These are phyloP conservation scores for Piper betle DNA, from an alignment of 164 flowering plant genomes.

Conservation along the genomic window DNA sequence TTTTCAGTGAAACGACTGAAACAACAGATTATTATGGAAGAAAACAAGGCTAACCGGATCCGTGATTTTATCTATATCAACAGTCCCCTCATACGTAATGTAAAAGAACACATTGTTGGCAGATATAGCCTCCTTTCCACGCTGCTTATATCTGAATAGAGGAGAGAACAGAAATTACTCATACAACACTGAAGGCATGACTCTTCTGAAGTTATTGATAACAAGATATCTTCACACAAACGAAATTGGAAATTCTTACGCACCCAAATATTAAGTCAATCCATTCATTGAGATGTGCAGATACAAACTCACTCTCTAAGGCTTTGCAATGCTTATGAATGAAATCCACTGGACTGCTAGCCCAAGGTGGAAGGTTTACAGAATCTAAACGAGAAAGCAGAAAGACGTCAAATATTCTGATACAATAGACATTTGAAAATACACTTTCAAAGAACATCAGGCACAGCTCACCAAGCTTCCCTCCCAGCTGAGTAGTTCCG, in stretches of 20 bases:
- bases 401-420: not conserved
- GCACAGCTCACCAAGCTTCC: constrained; percentile 56
- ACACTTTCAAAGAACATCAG: not conserved
- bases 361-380: constrained; percentile 93
- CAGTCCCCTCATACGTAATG: constrained; percentile 93
- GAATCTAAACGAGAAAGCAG: constrained; percentile 32
- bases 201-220: not conserved
- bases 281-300: constrained; percentile 97
- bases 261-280: constrained; percentile 97
- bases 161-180: not conserved
- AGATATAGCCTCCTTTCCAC: constrained; percentile 85
- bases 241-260: constrained; percentile 9
- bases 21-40: constrained; percentile 2
- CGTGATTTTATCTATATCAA: constrained; percentile 85
- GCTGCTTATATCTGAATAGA: constrained; percentile 74
- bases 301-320: constrained; percentile 96
- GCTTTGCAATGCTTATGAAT: constrained; percentile 91
- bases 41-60: constrained; percentile 62
- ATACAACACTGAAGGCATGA: not conserved
- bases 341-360: constrained; percentile 77
- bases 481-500: constrained; percentile 94
- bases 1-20: not conserved
- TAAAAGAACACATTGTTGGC: constrained; percentile 97
- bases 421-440: not conserved
- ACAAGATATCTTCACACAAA: not conserved